Conservation (phyloP, 805 yeast species). For the Candida rishiriensis region DNA sequence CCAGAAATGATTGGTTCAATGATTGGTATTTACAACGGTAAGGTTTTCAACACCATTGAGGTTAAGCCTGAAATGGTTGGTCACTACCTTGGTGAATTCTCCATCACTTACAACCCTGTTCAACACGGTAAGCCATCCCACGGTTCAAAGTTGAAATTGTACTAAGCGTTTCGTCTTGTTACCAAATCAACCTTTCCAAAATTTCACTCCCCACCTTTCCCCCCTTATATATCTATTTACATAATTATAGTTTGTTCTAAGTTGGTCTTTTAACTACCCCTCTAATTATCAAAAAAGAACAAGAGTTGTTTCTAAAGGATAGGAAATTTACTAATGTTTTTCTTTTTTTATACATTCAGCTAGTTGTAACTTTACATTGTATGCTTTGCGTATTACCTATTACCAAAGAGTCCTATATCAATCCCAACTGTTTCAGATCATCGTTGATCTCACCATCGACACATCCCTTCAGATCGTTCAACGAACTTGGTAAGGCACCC, state of each 20-base stretch:
- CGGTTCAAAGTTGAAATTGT: constrained; percentile 35
- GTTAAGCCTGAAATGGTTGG: constrained; percentile 99
- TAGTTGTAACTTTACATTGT: no score
- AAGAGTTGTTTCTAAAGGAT: background rate
- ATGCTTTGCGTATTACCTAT: background rate
- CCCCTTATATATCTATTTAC: no score
- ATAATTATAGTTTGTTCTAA: no score
- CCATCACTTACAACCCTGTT: constrained; percentile 99
- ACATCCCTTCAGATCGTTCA: constrained; percentile 56
- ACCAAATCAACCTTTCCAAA: no score
- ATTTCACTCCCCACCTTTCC: no score
- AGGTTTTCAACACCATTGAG: constrained; percentile 98
- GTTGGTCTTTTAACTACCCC: no score
- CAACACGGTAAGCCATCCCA: constrained; percentile 77
- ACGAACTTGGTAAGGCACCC: constrained; percentile 81
- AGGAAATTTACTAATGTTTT: background rate
- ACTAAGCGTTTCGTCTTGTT: constrained; percentile 17
- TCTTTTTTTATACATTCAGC: background rate
- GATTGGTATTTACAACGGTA: constrained; percentile 99
- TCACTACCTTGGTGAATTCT: constrained; percentile 99
- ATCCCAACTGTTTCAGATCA: constrained; percentile 67
- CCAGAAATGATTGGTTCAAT: constrained; percentile 99
- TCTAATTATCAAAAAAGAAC: background rate
- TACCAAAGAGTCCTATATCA: no score
- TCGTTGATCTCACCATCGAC: constrained; percentile 67